Evolutionary conservation across 73 alveolate species (phyloP).

Genomic region (Blepharisma japonicum): DNA sequence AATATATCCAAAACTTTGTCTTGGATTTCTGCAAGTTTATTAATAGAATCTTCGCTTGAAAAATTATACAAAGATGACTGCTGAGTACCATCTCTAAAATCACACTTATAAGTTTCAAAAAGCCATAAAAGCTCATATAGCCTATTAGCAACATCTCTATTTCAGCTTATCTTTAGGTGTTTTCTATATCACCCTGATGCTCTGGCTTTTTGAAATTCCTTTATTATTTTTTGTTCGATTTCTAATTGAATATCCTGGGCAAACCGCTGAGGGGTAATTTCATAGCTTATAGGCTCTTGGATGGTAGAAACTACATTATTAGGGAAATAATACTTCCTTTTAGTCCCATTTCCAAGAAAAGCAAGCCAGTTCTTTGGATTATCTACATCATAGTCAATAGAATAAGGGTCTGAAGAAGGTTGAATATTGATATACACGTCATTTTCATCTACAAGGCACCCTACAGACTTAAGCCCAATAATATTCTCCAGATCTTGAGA

Average conservation of each 20-base stretch:
- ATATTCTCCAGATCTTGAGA: constrained; percentile 73
- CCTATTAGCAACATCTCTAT: not conserved
- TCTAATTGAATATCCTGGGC: constrained; percentile 48
- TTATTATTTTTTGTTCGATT: constrained; percentile 50
- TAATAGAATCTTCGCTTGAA: constrained; percentile 15
- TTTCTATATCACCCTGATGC: constrained; percentile 28
- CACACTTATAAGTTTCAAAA: constrained; percentile 7
- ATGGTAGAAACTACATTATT: constrained; percentile 58
- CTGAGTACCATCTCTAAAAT: constrained; percentile 32
- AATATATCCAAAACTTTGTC: constrained; percentile 39
- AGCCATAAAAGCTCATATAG: constrained; percentile 11
- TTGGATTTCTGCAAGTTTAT: constrained; percentile 25
- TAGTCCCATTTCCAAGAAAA: constrained; percentile 71
- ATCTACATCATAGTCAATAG: constrained; percentile 81
- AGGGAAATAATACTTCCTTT: constrained; percentile 61
- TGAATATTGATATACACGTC: constrained; percentile 86
- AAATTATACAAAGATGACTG: constrained; percentile 17
- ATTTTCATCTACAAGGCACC: constrained; percentile 87
- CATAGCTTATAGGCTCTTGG: constrained; percentile 75
- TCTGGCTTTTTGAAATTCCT: constrained; percentile 61
- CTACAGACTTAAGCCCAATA: constrained; percentile 87
- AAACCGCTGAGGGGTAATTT: constrained; percentile 56
- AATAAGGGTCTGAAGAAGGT: constrained; percentile 82
- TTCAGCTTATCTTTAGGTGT: constrained; percentile 1
- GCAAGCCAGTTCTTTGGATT: constrained; percentile 86